Evolutionary conservation across 768 basidiomycete genomes (phyloP).

Genomic region (Cystofilobasidium capitatum): DNA sequence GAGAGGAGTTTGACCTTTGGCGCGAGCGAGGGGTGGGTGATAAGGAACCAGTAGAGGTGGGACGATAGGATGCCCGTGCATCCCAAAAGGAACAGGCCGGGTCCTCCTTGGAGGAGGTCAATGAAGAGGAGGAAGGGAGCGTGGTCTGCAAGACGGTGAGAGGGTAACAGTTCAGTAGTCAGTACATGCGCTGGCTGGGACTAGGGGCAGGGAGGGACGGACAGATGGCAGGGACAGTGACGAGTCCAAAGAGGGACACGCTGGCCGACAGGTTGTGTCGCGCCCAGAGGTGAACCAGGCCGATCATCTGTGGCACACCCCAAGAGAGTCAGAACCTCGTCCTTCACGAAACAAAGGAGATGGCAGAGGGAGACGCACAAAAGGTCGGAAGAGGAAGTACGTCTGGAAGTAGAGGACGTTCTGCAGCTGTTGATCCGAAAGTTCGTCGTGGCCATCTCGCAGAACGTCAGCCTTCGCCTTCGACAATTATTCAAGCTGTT

Average conservation of each 20-base stretch:
- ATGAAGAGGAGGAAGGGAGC: slow-evolving; percentile 65
- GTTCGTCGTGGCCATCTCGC: neutral
- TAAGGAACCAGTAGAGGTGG: slow-evolving; percentile 59
- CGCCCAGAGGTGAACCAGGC: slow-evolving; percentile 21
- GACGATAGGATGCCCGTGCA: slow-evolving; percentile 66
- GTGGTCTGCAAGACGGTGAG: slow-evolving; percentile 40
- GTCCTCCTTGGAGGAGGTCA: slow-evolving; percentile 54
- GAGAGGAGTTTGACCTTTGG: neutral
- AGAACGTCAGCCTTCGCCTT: neutral
- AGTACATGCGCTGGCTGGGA: neutral
- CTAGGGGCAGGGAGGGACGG: neutral
- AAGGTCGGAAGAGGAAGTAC: slow-evolving; percentile 18
- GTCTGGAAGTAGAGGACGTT: slow-evolving; percentile 15
- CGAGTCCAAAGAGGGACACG: slow-evolving; percentile 67
- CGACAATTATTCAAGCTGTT: neutral
- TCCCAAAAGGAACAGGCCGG: slow-evolving; percentile 48
- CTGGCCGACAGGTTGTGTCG: slow-evolving; percentile 34
- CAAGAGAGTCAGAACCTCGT: neutral
- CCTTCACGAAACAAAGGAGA: neutral
- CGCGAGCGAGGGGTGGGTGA: slow-evolving; percentile 2
- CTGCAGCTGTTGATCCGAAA: neutral
- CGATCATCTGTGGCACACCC: slow-evolving; percentile 1
- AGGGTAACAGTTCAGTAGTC: neutral
- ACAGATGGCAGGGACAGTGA: slow-evolving; percentile 59
- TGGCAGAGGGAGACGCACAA: neutral